These are phyloP conservation scores for Stenogyne calaminthoides DNA, from an alignment of 305 asterid genomes.

Conservation along the genomic window DNA sequence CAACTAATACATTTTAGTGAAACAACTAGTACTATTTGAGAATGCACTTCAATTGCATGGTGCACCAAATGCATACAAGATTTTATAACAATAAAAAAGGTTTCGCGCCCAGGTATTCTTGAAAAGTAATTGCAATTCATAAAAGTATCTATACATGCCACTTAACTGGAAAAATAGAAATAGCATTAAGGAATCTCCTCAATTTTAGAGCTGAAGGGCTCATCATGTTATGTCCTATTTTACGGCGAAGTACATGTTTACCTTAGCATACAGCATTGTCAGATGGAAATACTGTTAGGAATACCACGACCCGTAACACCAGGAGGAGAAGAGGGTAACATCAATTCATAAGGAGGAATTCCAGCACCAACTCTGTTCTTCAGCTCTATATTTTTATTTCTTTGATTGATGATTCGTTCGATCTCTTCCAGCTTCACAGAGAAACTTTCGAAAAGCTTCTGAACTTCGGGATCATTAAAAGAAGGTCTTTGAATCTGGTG, in stretches of 20 bases:
- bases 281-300: conserved; percentile 83
- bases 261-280: conserved; percentile 22
- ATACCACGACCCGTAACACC: conserved; percentile 89
- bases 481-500: conserved; percentile 57
- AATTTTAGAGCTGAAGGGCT: too few relatives aligned
- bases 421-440: conserved; percentile 60
- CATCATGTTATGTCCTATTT: background rate
- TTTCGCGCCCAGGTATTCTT: background rate
- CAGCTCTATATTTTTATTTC: conserved; percentile 56
- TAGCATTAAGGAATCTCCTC: background rate
- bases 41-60: too few relatives aligned
- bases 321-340: conserved; percentile 67
- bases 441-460: conserved; percentile 48
- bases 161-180: background rate
- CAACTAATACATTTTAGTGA: too few relatives aligned
- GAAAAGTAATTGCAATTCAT: background rate
- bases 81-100: too few relatives aligned
- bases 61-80: too few relatives aligned
- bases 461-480: conserved; percentile 59
- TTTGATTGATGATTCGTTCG: conserved; percentile 54
- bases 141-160: background rate
- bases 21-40: too few relatives aligned
- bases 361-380: conserved; percentile 77
- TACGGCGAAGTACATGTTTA: conserved; percentile 23
- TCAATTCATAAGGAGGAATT: conserved; percentile 75